These are phyloP conservation scores for Rhodotorula diobovata DNA, from an alignment of 768 basidiomycete genomes.

Conservation along the genomic window DNA sequence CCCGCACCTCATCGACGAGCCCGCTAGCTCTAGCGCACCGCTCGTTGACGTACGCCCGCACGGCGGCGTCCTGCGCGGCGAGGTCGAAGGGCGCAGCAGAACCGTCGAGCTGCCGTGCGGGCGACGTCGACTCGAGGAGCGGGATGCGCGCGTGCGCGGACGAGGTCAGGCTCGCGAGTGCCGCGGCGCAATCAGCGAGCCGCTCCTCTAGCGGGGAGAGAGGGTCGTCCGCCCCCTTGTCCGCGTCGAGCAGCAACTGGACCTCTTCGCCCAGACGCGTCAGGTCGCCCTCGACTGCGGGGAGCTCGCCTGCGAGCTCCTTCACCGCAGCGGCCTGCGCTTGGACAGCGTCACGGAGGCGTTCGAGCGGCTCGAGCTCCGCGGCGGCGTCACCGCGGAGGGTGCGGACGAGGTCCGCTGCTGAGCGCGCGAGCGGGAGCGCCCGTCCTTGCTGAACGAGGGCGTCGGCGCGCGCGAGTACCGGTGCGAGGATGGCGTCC, in stretches of 20 bases:
- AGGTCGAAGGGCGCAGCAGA: slow-evolving; percentile 51
- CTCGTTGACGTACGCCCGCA: slow-evolving; percentile 67
- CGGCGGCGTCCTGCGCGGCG: slow-evolving; percentile 59
- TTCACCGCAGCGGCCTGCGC: neutral
- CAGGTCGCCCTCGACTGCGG: neutral
- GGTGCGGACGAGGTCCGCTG: neutral
- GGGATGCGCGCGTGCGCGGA: neutral
- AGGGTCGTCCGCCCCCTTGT: too few species aligned
- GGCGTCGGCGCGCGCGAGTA: neutral
- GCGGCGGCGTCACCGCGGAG: neutral
- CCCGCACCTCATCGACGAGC: slow-evolving; percentile 46
- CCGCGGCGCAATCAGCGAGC: neutral
- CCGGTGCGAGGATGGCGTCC: neutral
- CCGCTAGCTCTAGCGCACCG: slow-evolving; percentile 59
- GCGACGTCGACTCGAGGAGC: neutral
- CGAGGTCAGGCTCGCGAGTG: neutral
- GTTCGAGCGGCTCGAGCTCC: neutral
- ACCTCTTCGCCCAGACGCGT: neutral
- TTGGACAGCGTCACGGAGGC: too few species aligned
- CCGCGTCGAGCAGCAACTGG: neutral
- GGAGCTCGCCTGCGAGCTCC: neutral
- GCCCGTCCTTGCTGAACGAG: neutral
- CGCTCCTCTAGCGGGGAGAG: neutral
- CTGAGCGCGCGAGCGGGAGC: neutral
- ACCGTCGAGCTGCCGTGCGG: neutral